A percentile compares a stretch with the other conserved stretches of the same genome.
Conservation (phyloP, 192 early-diverging fungal genomes). For the Coemansia sp. region DNA sequence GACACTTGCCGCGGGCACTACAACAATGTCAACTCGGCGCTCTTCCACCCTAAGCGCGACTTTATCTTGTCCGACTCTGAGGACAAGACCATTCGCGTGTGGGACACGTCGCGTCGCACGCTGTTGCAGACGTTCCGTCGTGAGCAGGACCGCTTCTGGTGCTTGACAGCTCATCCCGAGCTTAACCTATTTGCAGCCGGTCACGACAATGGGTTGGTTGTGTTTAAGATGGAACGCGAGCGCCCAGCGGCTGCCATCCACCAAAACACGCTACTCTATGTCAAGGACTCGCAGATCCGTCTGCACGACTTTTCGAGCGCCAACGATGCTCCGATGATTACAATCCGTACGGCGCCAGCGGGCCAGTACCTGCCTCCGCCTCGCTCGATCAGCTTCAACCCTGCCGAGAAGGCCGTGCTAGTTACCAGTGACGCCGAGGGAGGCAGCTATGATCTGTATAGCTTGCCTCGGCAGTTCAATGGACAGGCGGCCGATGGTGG, state of each 20-base stretch:
- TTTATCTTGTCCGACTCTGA: conserved; percentile 93
- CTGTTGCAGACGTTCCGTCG: conserved; percentile 94
- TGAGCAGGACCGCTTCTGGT: conserved; percentile 98
- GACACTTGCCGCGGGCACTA: conserved; percentile 99
- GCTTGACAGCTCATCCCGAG: conserved; percentile 92
- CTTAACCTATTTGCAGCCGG: conserved; percentile 98
- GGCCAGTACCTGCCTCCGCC: conserved; percentile 76
- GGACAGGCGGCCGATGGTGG: conserved; percentile 35
- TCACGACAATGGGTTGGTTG: conserved; percentile 97
- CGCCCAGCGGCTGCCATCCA: conserved; percentile 88
- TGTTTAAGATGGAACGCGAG: conserved; percentile 98
- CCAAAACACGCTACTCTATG: conserved; percentile 83
- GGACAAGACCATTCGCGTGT: conserved; percentile 97
- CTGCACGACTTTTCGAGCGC: conserved; percentile 78
- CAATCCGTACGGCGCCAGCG: conserved; percentile 71
- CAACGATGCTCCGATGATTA: conserved; percentile 77
- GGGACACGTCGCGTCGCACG: conserved; percentile 97
- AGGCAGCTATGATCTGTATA: conserved; percentile 90
- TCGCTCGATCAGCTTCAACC: conserved; percentile 90
- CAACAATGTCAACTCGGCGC: conserved; percentile 91
- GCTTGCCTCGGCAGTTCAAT: conserved; percentile 71
- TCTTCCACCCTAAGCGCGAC: conserved; percentile 98
- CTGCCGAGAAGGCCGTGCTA: conserved; percentile 89
- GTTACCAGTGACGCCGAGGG: conserved; percentile 83
- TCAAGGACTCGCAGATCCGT: conserved; percentile 86